Evolutionary conservation across 139 green algal species (phyloP).

Genomic region (Chlamydomonas sphaeroides): DNA sequence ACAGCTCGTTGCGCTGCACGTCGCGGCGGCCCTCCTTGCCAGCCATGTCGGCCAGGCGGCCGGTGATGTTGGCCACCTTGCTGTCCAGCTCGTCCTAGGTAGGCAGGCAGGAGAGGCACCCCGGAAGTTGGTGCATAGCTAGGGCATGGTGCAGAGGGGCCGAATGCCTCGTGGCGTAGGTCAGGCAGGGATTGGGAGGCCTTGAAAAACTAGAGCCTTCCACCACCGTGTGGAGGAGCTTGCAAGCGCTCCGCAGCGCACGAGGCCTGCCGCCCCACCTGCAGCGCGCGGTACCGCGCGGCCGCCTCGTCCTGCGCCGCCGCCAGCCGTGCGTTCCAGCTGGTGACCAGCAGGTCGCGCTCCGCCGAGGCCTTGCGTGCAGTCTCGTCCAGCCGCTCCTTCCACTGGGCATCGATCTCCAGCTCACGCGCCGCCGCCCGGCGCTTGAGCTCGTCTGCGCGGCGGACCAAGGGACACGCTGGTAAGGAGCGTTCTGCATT

Average conservation of each 20-base stretch:
- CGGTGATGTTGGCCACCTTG: slow-evolving; percentile 34
- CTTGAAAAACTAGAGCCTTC: no score
- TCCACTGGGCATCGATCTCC: slow-evolving; percentile 44
- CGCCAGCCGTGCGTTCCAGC: slow-evolving; percentile 25
- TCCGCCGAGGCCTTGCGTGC: slow-evolving; percentile 32
- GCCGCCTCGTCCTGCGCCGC: slow-evolving; percentile 37
- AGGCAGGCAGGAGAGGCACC: no score
- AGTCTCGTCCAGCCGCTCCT: slow-evolving; percentile 37
- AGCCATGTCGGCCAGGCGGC: slow-evolving; percentile 33
- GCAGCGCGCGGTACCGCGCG: slow-evolving; percentile 24
- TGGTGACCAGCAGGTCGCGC: slow-evolving; percentile 23
- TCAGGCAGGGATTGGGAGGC: no score
- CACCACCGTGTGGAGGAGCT: no score
- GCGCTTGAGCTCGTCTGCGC: slow-evolving; percentile 34
- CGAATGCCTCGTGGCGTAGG: no score
- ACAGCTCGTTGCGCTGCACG: slow-evolving; percentile 38
- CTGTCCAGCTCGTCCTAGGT: slow-evolving; percentile 36
- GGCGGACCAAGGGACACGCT: no score
- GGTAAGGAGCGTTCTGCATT: no score
- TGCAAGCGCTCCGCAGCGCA: no score
- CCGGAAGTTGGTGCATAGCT: no score
- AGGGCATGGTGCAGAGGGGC: no score
- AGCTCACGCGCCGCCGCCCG: slow-evolving; percentile 33
- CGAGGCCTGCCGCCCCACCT: no score
- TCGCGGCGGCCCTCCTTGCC: slow-evolving; percentile 43